phyloP scores from a whole-genome alignment of 208 protist genomes.

The Porcisia hertigi region DNA sequence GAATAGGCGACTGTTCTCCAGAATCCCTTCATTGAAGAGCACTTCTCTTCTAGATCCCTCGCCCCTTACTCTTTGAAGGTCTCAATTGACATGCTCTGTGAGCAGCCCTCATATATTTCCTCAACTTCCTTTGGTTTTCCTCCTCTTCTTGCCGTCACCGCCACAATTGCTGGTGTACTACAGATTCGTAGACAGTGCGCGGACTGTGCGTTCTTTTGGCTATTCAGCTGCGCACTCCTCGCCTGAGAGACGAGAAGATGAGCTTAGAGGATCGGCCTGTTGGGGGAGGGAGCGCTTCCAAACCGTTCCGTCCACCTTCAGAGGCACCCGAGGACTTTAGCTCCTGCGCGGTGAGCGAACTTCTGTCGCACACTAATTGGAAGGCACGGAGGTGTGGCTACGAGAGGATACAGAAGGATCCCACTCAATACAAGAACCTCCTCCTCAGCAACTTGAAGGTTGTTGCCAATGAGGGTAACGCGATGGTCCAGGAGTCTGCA shows the following conservation, averaged over 20 bases:
- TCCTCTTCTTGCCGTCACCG: background rate
- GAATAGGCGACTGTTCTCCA: no score
- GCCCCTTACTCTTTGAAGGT: background rate
- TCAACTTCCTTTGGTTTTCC: background rate
- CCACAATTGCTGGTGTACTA: background rate
- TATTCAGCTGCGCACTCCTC: constrained; percentile 2
- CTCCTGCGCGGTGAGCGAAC: constrained; percentile 38
- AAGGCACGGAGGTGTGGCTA: constrained; percentile 75
- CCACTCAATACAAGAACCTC: constrained; percentile 25
- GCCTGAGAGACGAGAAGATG: constrained; percentile 19
- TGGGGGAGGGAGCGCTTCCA: constrained; percentile 26
- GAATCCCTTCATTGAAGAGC: background rate
- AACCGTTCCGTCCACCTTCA: constrained; percentile 20
- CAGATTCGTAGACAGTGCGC: background rate
- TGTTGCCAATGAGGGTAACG: constrained; percentile 53
- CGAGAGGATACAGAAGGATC: constrained; percentile 43
- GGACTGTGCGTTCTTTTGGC: background rate
- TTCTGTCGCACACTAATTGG: constrained; percentile 73
- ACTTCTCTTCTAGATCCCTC: background rate
- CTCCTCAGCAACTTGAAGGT: constrained; percentile 48
- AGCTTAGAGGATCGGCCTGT: constrained; percentile 48
- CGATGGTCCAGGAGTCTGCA: constrained; percentile 61
- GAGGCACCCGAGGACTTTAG: constrained; percentile 55
- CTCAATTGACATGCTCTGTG: no score
- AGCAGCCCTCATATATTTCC: background rate